phyloP scores from a whole-genome alignment of 2,329 filamentous ascomycete species.

The Trichoderma asperellum region DNA sequence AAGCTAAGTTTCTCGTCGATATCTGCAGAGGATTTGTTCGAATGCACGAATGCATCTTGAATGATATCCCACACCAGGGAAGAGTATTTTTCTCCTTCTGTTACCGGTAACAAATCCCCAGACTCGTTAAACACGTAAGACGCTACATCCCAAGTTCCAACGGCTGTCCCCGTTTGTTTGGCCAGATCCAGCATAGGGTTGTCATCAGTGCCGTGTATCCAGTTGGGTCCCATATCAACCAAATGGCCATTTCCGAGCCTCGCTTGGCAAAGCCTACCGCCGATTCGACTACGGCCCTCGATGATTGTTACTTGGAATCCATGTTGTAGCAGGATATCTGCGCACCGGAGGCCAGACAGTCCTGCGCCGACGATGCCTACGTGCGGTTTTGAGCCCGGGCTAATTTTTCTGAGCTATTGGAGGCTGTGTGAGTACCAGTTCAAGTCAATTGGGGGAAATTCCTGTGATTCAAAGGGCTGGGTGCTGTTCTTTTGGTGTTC shows the following conservation, averaged over 20 bases:
- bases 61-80: conserved; percentile 70
- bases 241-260: conserved; percentile 52
- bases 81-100: conserved; percentile 53
- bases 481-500: not conserved
- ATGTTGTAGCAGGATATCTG: conserved; percentile 66
- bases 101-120: conserved; percentile 54
- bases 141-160: conserved; percentile 54
- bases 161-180: conserved; percentile 59
- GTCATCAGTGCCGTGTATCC: conserved; percentile 74
- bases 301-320: conserved; percentile 71
- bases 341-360: conserved; percentile 70
- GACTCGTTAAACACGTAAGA: conserved; percentile 61
- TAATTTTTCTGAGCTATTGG: conserved; percentile 20
- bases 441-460: not conserved
- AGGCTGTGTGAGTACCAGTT: conserved; percentile 18
- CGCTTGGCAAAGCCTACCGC: conserved; percentile 64
- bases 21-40: conserved; percentile 58
- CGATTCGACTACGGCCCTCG: conserved; percentile 68
- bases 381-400: conserved; percentile 48
- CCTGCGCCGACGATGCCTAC: conserved; percentile 73
- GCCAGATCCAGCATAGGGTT: conserved; percentile 73
- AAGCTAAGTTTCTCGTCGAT: conserved; percentile 55
- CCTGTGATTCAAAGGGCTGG: not conserved
- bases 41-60: conserved; percentile 67
- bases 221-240: conserved; percentile 72